These are phyloP conservation scores for Glomus cerebriforme DNA, from an alignment of 192 early-diverging fungal genomes.

Conservation along the genomic window DNA sequence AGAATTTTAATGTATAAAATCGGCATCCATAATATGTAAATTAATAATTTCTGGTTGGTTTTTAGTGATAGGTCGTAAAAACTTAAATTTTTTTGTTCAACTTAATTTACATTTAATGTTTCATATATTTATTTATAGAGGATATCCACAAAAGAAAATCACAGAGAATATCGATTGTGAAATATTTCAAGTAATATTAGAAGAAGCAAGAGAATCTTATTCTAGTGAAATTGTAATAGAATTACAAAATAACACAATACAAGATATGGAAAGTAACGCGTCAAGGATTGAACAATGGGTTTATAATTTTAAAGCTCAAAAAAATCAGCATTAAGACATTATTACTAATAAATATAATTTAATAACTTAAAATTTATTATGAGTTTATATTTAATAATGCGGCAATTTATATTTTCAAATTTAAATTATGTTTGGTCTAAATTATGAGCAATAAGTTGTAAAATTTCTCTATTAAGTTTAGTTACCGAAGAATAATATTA, in stretches of 20 bases:
- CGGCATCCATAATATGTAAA: no score
- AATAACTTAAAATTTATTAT: no score
- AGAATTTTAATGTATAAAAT: no score
- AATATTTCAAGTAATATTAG: constrained; percentile 95
- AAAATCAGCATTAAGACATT: background rate
- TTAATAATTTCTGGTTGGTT: no score
- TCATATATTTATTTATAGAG: constrained; percentile 48
- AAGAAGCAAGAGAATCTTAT: constrained; percentile 88
- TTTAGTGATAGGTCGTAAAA: no score
- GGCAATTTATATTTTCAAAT: no score
- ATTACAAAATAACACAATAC: constrained; percentile 74
- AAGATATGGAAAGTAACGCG: constrained; percentile 93
- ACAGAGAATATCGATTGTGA: constrained; percentile 94
- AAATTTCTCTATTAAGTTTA: no score
- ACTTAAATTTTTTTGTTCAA: background rate
- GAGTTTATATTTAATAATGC: no score
- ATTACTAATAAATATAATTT: no score
- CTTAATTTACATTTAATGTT: constrained; percentile 19
- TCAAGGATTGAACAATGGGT: constrained; percentile 73
- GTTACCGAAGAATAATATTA: no score
- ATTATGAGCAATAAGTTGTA: no score
- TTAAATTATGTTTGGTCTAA: no score
- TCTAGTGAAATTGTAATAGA: constrained; percentile 77
- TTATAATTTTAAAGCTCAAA: constrained; percentile 58
- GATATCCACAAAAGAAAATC: constrained; percentile 83